Evolutionary conservation across 257 asterid genomes (phyloP), one percentile per base, ranked within the genome.

Genomic region (Scutellaria galericulata): DNA sequence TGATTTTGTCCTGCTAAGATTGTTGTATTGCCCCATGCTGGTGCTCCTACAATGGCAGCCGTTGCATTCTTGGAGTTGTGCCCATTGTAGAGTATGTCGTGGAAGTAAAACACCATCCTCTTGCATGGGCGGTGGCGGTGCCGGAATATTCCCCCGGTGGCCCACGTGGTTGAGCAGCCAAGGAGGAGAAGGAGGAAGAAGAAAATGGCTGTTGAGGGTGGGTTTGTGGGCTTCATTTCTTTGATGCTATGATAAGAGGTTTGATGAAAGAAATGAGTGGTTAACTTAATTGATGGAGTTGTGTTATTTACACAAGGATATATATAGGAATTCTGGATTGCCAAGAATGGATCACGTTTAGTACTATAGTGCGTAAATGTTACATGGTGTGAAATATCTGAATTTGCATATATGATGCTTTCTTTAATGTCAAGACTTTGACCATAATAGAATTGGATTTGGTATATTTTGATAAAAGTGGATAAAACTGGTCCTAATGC

Each of bases 71-170:
- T 14, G 52, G 82, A 52, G 68, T 92, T 92, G 27, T 86, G 15
- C 1, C 97, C 98, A 9, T 86, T 61, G 93, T 74, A 92, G 8
- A 92, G 76, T 1, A 92, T 80, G 86, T 92, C 97, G 66, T 92
- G 98, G 80, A 90, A 90, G 53, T 72, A 92, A 77, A 90, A 83
- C 2, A 50, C 77, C 15, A 91, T 74, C 22, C 65, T 61, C 56
- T 82, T 91, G 82, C 97, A 91, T 0, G 94, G 96, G 0, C 12
- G 79, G 15, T 7, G 76, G 46, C 14, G 73, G 22, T 9, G 44
- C 22, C 61, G 63, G 47, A 12, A 20, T 69, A 64, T 55, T 44
- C 27, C 70, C 27, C 44, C 48, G 20, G 15, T 7, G 9, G 58
- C 6, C 12, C 37, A 31, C 3, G 74, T 12, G 59, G 85, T 47